Percentiles rank a stretch among this genome's conserved stretches.
phyloP scores from a whole-genome alignment of 2,329 filamentous ascomycete species.

The Hymenoscyphus scutula region DNA sequence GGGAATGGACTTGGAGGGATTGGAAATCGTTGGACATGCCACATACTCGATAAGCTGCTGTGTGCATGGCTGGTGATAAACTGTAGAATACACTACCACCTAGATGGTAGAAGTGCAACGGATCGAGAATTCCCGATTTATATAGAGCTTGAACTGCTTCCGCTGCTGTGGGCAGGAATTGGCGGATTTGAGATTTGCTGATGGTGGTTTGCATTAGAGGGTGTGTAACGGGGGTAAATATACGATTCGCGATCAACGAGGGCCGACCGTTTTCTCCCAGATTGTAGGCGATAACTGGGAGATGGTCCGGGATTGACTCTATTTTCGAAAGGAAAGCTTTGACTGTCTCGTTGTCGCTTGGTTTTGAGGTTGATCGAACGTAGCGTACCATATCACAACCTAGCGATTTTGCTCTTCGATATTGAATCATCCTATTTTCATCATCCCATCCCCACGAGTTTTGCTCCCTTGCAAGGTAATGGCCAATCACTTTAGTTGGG shows the following conservation, averaged over 20 bases:
- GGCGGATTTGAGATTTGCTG: slow-evolving; percentile 32
- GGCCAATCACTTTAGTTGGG: slow-evolving; percentile 53
- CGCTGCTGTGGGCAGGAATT: slow-evolving; percentile 48
- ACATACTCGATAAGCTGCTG: slow-evolving; percentile 61
- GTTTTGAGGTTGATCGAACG: slow-evolving; percentile 47
- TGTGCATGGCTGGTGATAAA: slow-evolving; percentile 76
- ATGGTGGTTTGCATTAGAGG: slow-evolving; percentile 56
- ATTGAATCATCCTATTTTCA: slow-evolving; percentile 46
- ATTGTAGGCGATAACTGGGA: slow-evolving; percentile 51
- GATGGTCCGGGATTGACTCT: slow-evolving; percentile 28
- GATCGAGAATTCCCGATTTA: slow-evolving; percentile 63
- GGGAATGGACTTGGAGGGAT: slow-evolving; percentile 59
- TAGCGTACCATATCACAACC: slow-evolving; percentile 58
- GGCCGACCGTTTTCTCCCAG: slow-evolving; percentile 52
- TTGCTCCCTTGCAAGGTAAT: slow-evolving; percentile 41
- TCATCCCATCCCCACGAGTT: slow-evolving; percentile 46
- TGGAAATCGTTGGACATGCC: slow-evolving; percentile 68
- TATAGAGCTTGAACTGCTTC: slow-evolving; percentile 66
- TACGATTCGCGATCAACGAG: slow-evolving; percentile 56
- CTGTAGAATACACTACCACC: slow-evolving; percentile 72
- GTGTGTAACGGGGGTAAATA: slow-evolving; percentile 55
- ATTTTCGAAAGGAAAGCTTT: slow-evolving; percentile 30
- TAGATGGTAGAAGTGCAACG: slow-evolving; percentile 71
- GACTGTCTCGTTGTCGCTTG: slow-evolving; percentile 48
- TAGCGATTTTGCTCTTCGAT: slow-evolving; percentile 48